Evolutionary conservation across 2,329 filamentous ascomycete genomes (phyloP).

Genomic region (Lomentospora prolificans): DNA sequence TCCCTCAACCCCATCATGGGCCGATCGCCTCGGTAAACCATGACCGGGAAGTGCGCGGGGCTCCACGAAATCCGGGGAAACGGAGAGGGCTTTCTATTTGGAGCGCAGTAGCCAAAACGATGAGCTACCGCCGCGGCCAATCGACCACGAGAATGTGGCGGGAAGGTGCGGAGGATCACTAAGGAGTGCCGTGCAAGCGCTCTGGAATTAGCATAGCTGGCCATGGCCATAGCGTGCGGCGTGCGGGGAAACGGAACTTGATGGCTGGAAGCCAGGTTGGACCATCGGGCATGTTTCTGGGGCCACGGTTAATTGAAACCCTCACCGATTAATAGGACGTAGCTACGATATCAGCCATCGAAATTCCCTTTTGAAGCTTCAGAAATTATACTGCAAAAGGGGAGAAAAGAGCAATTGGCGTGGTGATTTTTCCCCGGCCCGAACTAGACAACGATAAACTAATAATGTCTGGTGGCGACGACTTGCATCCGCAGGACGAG

Average conservation of each 20-base stretch:
- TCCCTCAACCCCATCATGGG: not conserved
- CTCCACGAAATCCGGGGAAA: not conserved
- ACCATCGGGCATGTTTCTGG: not conserved
- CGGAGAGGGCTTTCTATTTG: not conserved
- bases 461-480: constrained; percentile 6
- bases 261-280: not conserved
- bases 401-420: too few species aligned
- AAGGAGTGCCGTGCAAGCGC: not conserved
- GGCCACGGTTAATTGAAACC: too few species aligned
- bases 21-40: not conserved
- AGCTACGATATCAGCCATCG: too few species aligned
- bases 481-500: constrained; percentile 38
- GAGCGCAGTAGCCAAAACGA: not conserved
- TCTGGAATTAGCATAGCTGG: not conserved
- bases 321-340: not conserved
- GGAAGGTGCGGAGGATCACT: not conserved
- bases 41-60: not conserved
- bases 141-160: not conserved
- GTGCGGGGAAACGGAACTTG: not conserved
- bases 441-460: not conserved
- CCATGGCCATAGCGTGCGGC: not conserved
- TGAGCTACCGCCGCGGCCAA: not conserved
- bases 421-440: not conserved
- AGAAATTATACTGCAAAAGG: too few species aligned
- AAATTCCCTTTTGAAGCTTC: too few species aligned